Conservation (phyloP, 176 grass and related monocot species). For the Oryza glumipatula region DNA sequence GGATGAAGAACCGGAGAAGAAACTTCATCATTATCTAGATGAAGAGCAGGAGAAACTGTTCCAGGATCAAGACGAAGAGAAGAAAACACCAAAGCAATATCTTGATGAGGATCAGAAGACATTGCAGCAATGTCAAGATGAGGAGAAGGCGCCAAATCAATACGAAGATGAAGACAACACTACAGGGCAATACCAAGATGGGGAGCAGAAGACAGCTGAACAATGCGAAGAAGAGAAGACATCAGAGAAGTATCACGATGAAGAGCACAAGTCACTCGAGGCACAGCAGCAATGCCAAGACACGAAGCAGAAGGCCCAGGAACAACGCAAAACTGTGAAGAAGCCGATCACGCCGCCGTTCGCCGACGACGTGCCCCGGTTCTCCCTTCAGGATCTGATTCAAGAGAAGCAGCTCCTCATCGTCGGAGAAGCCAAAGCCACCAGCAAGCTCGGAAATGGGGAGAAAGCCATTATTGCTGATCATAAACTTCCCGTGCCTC, state of each 20-base stretch:
- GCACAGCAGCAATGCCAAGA: background rate
- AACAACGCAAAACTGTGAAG: slow-evolving; percentile 7
- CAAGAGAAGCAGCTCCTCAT: slow-evolving; percentile 60
- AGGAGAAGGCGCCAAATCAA: background rate
- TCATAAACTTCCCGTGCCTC: slow-evolving; percentile 20
- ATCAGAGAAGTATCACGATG: slow-evolving; percentile 13
- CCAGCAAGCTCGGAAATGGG: background rate
- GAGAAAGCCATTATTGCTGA: slow-evolving; percentile 28
- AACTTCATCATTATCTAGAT: background rate
- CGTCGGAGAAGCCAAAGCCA: slow-evolving; percentile 44
- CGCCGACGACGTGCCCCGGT: slow-evolving; percentile 37
- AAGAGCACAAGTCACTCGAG: slow-evolving; percentile 36
- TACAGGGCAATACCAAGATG: background rate
- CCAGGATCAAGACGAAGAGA: slow-evolving; percentile 30
- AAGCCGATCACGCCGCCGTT: slow-evolving; percentile 18
- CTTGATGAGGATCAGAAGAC: slow-evolving; percentile 9
- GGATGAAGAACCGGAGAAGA: slow-evolving; percentile 33
- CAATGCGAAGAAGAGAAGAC: background rate
- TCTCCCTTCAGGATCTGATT: slow-evolving; percentile 77
- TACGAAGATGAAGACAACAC: slow-evolving; percentile 4
- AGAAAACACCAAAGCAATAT: slow-evolving; percentile 4
- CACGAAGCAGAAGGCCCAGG: slow-evolving; percentile 20
- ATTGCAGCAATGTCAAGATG: slow-evolving; percentile 26
- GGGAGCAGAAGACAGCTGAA: background rate
- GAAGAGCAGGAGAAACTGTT: background rate